These are phyloP conservation scores for Thraustotheca clavata DNA, from an alignment of 352 stramenopile species.

Conservation along the genomic window DNA sequence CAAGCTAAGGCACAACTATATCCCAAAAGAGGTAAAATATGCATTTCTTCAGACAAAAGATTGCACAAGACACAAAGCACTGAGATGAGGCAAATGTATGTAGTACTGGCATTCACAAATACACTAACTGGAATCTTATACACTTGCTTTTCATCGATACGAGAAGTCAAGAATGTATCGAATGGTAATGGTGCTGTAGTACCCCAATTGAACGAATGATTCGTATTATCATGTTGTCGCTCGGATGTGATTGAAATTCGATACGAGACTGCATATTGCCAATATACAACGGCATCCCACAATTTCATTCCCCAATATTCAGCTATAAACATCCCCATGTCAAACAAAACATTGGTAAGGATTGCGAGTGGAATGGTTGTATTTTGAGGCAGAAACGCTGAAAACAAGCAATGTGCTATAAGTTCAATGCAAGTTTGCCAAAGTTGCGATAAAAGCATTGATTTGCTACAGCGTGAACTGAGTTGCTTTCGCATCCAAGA, in stretches of 20 bases:
- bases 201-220: too few relatives aligned
- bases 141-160: too few relatives aligned
- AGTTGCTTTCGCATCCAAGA: neutral
- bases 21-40: conserved; percentile 50
- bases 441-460: neutral
- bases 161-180: too few relatives aligned
- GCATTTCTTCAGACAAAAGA: too few relatives aligned
- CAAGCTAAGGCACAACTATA: conserved; percentile 56
- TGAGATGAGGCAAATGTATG: too few relatives aligned
- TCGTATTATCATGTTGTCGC: too few relatives aligned
- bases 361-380: neutral
- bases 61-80: too few relatives aligned
- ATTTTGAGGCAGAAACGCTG: neutral
- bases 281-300: neutral
- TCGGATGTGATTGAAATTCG: neutral
- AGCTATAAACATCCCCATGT: neutral
- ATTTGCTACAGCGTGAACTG: neutral
- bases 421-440: conserved; percentile 2
- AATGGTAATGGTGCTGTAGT: too few relatives aligned
- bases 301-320: neutral
- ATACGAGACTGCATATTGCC: conserved; percentile 1
- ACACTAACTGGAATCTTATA: too few relatives aligned
- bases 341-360: neutral
- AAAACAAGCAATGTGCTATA: neutral
- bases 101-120: too few relatives aligned